These are phyloP conservation scores for Boletus pseudopeckii DNA, from an alignment of 768 basidiomycete genomes.

Conservation along the genomic window DNA sequence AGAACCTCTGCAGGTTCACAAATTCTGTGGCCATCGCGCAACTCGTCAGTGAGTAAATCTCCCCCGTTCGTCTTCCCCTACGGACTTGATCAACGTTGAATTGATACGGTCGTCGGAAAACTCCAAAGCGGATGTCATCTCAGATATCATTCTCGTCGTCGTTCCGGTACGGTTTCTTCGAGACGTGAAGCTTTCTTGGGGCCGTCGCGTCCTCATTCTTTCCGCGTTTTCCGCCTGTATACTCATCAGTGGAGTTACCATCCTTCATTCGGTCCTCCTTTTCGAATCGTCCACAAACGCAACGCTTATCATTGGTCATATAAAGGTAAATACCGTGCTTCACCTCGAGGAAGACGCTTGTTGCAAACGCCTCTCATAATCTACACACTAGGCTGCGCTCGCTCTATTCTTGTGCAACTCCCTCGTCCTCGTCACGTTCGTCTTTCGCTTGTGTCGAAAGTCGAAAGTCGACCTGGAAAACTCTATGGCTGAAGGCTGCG, in stretches of 20 bases:
- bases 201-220: conserved; percentile 19
- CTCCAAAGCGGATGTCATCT: conserved; percentile 20
- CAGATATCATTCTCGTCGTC: conserved; percentile 20
- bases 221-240: conserved; percentile 22
- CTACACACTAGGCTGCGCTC: conserved; percentile 13
- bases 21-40: conserved; percentile 14
- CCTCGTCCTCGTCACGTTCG: conserved; percentile 17
- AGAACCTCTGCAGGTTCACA: not conserved
- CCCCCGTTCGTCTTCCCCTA: not conserved
- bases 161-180: conserved; percentile 15
- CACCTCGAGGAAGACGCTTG: not conserved
- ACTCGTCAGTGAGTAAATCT: conserved; percentile 24
- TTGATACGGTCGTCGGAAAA: not conserved
- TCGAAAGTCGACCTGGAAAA: not conserved
- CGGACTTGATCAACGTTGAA: not conserved
- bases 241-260: conserved; percentile 20
- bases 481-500: not conserved
- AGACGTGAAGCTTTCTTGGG: conserved; percentile 11
- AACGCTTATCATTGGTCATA: conserved; percentile 19
- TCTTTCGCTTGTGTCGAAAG: conserved; percentile 13
- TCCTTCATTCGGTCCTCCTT: conserved; percentile 23
- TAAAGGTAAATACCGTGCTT: conserved; percentile 14
- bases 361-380: not conserved
- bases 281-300: not conserved
- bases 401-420: conserved; percentile 22